Conservation (phyloP, 805 yeast genomes). For the Hanseniaspora meyeri region DNA sequence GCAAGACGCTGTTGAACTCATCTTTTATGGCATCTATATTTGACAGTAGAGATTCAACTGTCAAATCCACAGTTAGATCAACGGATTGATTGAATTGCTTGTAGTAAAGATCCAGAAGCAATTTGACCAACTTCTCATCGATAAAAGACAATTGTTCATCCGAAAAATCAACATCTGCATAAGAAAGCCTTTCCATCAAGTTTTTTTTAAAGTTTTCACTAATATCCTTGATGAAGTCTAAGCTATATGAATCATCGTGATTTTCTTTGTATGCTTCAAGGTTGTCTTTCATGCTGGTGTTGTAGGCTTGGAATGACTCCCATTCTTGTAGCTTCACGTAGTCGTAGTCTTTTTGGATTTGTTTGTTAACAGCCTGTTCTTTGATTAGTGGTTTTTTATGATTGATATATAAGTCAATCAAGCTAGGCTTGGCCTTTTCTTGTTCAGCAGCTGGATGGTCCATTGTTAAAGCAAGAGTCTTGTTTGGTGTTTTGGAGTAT, state of each 20-base stretch:
- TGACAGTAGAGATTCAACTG: not conserved
- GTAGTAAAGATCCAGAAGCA: not conserved
- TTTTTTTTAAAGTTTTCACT: not conserved
- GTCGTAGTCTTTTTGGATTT: slow-evolving; percentile 27
- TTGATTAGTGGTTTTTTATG: slow-evolving; percentile 17
- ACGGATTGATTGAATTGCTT: not conserved
- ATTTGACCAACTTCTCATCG: not conserved
- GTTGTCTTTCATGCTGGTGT: slow-evolving; percentile 10
- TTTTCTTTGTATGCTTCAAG: not conserved
- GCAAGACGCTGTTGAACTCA: not conserved
- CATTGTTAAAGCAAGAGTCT: not conserved
- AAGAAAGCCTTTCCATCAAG: not conserved
- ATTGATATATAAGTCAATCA: slow-evolving; percentile 12
- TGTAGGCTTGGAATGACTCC: slow-evolving; percentile 28
- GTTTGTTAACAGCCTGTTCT: slow-evolving; percentile 21
- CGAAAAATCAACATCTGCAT: not conserved
- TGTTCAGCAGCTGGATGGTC: not conserved
- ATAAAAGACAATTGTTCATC: not conserved
- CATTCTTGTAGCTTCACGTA: slow-evolving; percentile 28
- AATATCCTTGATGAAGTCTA: not conserved
- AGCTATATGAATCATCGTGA: not conserved
- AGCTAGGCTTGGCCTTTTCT: not conserved
- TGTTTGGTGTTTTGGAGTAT: not conserved
- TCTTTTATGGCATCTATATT: not conserved
- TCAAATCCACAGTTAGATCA: not conserved